Base-by-base conservation (phyloP, 1,284 basidiomycete genomes). In the Cutaneotrichosporon sp. region DNA sequence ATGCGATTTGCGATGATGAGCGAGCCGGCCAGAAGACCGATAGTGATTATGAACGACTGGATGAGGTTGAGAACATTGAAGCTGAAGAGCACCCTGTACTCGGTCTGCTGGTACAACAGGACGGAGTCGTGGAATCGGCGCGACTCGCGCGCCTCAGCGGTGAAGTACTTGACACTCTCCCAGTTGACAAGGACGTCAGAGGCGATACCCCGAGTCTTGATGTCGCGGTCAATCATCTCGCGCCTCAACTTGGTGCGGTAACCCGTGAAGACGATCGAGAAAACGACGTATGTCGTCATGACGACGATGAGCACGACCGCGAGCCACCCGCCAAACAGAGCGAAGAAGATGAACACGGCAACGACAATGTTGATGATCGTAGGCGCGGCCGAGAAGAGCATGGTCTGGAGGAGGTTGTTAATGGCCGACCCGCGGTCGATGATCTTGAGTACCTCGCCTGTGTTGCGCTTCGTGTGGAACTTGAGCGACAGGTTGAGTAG, bases 371-470 rank as follows among this genome's bases (percentile, higher is more conserved):
- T 96, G 58, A 98, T 81, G 0, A 95, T 90, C 0, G 96, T 98
- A 0, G 96, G 96, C 0, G 91, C 88, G 56, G 97, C 92, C 36
- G 93, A 89, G 80, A 98, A 99, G 4, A 99, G 84, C 60, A 98
- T 87, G 3, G 92, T 90, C 70, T 92, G 90, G 32, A 99, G 83
- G 31, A 99, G 85, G 80, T 97, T 98, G 0, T 93, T 93, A 72
- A 99, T 97, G 22, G 97, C 96, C 77, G 96, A 98, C 31, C 96
- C 97, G n/a, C 95, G 85, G 79, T 99, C 96, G 73, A 99, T 97
- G 21, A 96, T 96, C 47, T 94, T 84, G 4, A 94, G 96, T 30
- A 99, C 92, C 13, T 96, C 97, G 40, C 96, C 97, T 0, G 96
- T 99, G 75, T 98, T 96, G 31, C 96, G 84, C 13, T 89, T 88